Conservation (phyloP, 352 stramenopile species). For the Phytopythium chamaehyphon region DNA sequence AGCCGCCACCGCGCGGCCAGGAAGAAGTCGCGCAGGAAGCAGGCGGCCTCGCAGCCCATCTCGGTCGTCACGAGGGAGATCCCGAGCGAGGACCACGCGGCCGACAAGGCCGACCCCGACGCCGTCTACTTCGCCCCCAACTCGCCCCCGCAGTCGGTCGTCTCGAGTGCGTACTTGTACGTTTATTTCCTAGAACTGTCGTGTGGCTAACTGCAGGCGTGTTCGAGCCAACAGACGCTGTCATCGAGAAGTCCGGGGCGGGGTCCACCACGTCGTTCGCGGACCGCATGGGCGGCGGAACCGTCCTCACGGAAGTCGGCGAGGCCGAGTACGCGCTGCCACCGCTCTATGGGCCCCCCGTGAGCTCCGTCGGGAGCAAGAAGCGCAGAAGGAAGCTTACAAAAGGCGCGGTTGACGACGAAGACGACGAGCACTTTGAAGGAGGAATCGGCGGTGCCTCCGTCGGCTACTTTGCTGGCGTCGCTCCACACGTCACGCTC, state of each 20-base stretch:
- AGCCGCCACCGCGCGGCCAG: conserved; percentile 3
- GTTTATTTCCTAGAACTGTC: not conserved
- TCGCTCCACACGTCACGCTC: conserved; percentile 67
- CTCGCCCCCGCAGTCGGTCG: conserved; percentile 14
- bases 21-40: conserved; percentile 7
- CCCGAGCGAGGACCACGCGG: not conserved
- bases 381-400: conserved; percentile 4
- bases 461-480: conserved; percentile 27
- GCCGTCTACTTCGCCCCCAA: conserved; percentile 28
- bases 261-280: conserved; percentile 15
- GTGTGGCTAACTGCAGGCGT: not conserved
- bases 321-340: conserved; percentile 35
- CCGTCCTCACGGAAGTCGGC: conserved; percentile 61
- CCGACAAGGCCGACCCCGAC: conserved; percentile 4
- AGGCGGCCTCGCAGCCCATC: not conserved
- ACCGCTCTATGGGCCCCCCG: conserved; percentile 15
- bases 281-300: conserved; percentile 25
- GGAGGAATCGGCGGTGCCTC: conserved; percentile 9
- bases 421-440: conserved; percentile 14
- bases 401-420: conserved; percentile 7
- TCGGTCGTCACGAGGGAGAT: too few relatives aligned
- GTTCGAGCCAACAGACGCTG: not conserved
- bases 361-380: conserved; percentile 1
- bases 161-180: conserved; percentile 11
- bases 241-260: conserved; percentile 13